These are phyloP conservation scores for Coix lacrymajobi DNA, from an alignment of 176 grass and related monocot species.

Conservation along the genomic window DNA sequence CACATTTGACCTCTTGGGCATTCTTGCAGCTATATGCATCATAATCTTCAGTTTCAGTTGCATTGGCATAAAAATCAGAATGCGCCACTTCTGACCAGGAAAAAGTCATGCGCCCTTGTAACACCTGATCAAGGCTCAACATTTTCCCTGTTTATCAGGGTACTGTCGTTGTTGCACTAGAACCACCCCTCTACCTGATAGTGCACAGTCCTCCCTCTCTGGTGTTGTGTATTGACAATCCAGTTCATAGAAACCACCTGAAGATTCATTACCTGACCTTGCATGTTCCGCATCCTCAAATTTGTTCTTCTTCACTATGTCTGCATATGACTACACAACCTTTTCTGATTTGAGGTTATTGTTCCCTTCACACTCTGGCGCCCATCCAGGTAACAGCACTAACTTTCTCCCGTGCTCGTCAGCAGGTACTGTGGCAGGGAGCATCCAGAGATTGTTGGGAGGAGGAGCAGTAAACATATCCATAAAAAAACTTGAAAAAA, in stretches of 20 bases:
- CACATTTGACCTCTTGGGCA: conserved; percentile 1
- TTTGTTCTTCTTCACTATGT: conserved; percentile 31
- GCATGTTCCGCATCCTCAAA: background rate
- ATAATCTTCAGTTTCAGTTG: conserved; percentile 14
- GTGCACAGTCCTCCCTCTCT: conserved; percentile 10
- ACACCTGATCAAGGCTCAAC: conserved; percentile 4
- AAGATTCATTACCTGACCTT: conserved; percentile 23
- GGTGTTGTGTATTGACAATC: conserved; percentile 18
- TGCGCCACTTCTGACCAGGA: conserved; percentile 11
- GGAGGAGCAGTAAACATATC: conserved; percentile 52
- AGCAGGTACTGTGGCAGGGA: conserved; percentile 16
- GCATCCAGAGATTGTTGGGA: conserved; percentile 38
- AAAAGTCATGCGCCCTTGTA: conserved; percentile 15
- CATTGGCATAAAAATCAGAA: conserved; percentile 15
- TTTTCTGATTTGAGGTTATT: conserved; percentile 21
- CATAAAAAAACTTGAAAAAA: conserved; percentile 76
- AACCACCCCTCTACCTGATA: background rate
- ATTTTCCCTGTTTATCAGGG: conserved; percentile 13
- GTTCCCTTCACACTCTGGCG: background rate
- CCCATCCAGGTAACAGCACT: background rate
- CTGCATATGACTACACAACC: conserved; percentile 29
- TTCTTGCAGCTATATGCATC: background rate
- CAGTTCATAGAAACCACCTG: conserved; percentile 18
- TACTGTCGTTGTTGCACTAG: conserved; percentile 28
- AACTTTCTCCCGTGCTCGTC: conserved; percentile 9